Evolutionary conservation across 2,329 filamentous ascomycete species (phyloP).

Genomic region (Davidsoniella eucalypti): DNA sequence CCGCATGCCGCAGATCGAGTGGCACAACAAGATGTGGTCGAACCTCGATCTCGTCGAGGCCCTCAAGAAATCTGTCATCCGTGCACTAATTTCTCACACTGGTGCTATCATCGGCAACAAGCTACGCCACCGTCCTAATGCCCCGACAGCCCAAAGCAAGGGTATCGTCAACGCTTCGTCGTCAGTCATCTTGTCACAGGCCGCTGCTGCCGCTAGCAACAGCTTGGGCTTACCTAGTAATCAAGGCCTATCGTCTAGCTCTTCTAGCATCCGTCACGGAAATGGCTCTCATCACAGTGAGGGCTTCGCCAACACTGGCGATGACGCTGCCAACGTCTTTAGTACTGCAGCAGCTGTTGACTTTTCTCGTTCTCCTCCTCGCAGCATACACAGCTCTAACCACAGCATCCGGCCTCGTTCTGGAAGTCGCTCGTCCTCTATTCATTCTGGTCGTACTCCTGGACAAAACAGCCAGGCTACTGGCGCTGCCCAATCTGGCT

Average conservation of each 20-base stretch:
- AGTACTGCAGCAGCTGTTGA: slow-evolving; percentile 28
- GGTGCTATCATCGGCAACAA: slow-evolving; percentile 97
- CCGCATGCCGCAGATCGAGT: slow-evolving; percentile 82
- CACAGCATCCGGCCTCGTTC: slow-evolving; percentile 20
- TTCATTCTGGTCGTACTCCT: slow-evolving; percentile 9
- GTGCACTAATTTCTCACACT: slow-evolving; percentile 84
- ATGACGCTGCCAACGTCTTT: slow-evolving; percentile 40
- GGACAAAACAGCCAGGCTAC: neutral
- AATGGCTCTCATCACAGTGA: slow-evolving; percentile 18
- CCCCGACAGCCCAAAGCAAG: slow-evolving; percentile 46
- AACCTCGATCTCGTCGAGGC: slow-evolving; percentile 87
- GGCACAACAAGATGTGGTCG: slow-evolving; percentile 98
- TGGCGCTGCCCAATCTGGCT: neutral
- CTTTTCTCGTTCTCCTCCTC: slow-evolving; percentile 41
- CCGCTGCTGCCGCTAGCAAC: slow-evolving; percentile 16
- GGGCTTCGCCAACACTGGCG: slow-evolving; percentile 35
- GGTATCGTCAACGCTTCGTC: slow-evolving; percentile 42
- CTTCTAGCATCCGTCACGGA: slow-evolving; percentile 21
- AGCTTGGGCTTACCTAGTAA: neutral
- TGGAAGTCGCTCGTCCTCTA: slow-evolving; percentile 9
- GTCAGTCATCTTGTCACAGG: slow-evolving; percentile 38
- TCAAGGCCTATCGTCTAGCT: slow-evolving; percentile 21
- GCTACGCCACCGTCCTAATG: slow-evolving; percentile 68
- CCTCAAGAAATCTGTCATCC: slow-evolving; percentile 86
- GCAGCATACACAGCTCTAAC: slow-evolving; percentile 32